Conservation (phyloP, 2,329 filamentous ascomycete genomes). For the Exophiala oligosperma region DNA sequence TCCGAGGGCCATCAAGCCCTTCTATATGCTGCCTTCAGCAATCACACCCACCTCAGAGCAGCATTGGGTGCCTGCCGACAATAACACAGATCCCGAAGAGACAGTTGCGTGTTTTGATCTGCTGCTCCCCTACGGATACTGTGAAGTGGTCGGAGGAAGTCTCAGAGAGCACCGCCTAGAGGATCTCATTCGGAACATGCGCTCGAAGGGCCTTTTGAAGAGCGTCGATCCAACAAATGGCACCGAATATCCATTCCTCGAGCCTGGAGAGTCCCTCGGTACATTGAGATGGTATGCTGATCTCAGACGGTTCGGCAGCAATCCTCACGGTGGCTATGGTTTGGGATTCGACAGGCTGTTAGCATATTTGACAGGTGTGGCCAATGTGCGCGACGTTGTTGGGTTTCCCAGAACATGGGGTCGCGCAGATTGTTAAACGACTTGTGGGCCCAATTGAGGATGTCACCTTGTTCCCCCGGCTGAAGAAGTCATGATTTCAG, state of each 20-base stretch:
- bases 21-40: conserved; percentile 72
- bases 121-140: conserved; percentile 73
- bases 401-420: conserved; percentile 74
- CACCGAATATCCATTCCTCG: conserved; percentile 37
- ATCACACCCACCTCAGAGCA: not conserved
- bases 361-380: conserved; percentile 77
- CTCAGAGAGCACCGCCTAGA: conserved; percentile 79
- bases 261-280: conserved; percentile 43
- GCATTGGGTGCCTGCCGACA: not conserved
- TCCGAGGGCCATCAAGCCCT: conserved; percentile 84
- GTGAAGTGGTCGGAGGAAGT: conserved; percentile 84
- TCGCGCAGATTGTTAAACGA: conserved; percentile 49
- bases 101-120: conserved; percentile 92
- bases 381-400: conserved; percentile 81
- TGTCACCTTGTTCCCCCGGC: too few relatives aligned
- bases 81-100: conserved; percentile 22
- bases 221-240: conserved; percentile 15
- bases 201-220: conserved; percentile 60
- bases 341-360: conserved; percentile 85
- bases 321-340: conserved; percentile 88
- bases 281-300: conserved; percentile 83
- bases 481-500: too few relatives aligned
- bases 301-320: conserved; percentile 84
- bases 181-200: conserved; percentile 70
- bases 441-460: not conserved